phyloP scores from a whole-genome alignment of 2,329 filamentous ascomycete species.

The Elsinoe fawcettii region DNA sequence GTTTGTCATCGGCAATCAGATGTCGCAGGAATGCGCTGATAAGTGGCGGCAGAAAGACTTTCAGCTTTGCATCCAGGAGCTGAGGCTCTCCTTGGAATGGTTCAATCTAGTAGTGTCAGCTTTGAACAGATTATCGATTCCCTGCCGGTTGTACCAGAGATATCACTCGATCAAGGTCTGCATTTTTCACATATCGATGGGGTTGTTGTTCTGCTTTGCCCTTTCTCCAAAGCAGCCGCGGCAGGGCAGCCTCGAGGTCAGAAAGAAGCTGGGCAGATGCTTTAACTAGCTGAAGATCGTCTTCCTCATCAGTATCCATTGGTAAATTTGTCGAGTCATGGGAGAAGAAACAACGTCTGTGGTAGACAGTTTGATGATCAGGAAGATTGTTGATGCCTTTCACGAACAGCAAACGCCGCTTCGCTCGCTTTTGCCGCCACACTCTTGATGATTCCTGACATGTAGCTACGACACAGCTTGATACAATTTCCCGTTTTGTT shows the following conservation, averaged over 20 bases:
- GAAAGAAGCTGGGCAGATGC: constrained; percentile 32
- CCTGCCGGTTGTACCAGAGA: constrained; percentile 25
- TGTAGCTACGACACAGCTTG: too few species aligned
- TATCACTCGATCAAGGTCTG: constrained; percentile 35
- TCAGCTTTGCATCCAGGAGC: constrained; percentile 76
- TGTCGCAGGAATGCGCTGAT: constrained; percentile 68
- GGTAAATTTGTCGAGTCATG: too few species aligned
- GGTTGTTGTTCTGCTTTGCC: constrained; percentile 20
- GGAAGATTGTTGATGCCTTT: too few species aligned
- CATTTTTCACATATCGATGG: constrained; percentile 32
- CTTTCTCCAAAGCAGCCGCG: constrained; percentile 33
- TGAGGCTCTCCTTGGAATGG: constrained; percentile 94
- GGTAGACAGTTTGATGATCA: too few species aligned
- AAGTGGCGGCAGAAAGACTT: constrained; percentile 64
- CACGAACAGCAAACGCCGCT: too few species aligned
- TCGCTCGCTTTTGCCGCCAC: too few species aligned
- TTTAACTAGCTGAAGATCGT: constrained; percentile 39
- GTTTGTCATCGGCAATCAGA: constrained; percentile 36
- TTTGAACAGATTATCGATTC: too few species aligned
- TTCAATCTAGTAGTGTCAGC: constrained; percentile 49
- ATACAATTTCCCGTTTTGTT: too few species aligned
- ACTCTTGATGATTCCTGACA: too few species aligned
- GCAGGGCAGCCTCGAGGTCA: constrained; percentile 37
- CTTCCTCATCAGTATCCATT: constrained; percentile 37
- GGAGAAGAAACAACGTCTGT: too few species aligned